phyloP scores from a whole-genome alignment of 495 filamentous ascomycete species.

The Oidiodendron maius region DNA sequence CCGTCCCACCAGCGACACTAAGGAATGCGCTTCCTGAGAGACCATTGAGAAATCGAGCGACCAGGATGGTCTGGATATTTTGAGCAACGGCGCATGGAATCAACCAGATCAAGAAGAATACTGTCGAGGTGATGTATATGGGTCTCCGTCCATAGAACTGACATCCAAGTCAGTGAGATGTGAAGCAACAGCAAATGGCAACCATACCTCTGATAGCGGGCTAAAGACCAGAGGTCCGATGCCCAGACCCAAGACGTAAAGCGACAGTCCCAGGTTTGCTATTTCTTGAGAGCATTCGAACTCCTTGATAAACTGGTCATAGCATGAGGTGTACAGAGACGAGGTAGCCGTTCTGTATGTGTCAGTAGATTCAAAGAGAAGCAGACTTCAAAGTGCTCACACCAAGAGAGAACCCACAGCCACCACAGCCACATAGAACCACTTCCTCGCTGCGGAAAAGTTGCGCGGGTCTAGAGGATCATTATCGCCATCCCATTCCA shows the following conservation, averaged over 20 bases:
- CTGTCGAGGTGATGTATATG: conserved; percentile 59
- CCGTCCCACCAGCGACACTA: conserved; percentile 70
- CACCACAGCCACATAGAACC: conserved; percentile 4
- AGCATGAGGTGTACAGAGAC: conserved; percentile 38
- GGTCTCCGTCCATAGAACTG: conserved; percentile 62
- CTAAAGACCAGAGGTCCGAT: conserved; percentile 36
- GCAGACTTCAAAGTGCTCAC: background rate
- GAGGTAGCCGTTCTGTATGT: conserved; percentile 51
- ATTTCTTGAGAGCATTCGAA: conserved; percentile 37
- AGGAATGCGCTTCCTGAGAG: conserved; percentile 68
- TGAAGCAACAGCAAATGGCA: conserved; percentile 36
- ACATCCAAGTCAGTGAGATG: conserved; percentile 47
- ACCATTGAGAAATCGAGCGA: conserved; percentile 73
- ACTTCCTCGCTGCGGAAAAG: conserved; percentile 1
- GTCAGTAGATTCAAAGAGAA: background rate
- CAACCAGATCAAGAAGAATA: conserved; percentile 61
- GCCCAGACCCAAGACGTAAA: conserved; percentile 44
- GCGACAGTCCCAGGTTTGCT: conserved; percentile 38
- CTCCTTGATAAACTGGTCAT: conserved; percentile 28
- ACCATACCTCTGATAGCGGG: conserved; percentile 54
- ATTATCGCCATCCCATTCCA: conserved; percentile 1
- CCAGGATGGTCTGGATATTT: conserved; percentile 59
- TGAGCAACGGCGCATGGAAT: conserved; percentile 55
- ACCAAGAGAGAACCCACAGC: background rate
- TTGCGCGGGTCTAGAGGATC: conserved; percentile 7